These are phyloP conservation scores for Aspergillus awamori DNA, from an alignment of 2,329 filamentous ascomycete genomes.

Conservation along the genomic window DNA sequence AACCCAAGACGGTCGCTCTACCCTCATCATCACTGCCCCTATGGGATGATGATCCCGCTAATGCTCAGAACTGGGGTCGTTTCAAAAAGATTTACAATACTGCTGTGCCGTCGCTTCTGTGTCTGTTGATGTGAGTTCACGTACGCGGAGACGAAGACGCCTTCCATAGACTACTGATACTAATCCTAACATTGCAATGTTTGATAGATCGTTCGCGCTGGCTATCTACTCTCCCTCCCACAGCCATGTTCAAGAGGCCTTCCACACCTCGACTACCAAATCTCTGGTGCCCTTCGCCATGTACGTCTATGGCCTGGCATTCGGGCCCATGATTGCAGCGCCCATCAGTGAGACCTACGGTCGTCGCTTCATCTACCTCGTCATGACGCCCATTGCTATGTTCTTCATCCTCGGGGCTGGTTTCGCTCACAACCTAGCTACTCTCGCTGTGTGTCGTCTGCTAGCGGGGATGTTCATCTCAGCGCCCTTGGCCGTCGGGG, in stretches of 20 bases:
- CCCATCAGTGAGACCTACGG: conserved; percentile 16
- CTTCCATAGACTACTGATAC: too few relatives aligned
- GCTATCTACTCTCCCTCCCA: conserved; percentile 19
- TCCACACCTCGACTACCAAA: conserved; percentile 11
- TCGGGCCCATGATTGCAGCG: conserved; percentile 15
- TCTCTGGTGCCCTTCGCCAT: conserved; percentile 15
- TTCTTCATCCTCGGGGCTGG: conserved; percentile 15
- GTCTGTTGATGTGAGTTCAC: conserved; percentile 7
- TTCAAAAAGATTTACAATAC: conserved; percentile 12
- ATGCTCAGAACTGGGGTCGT: conserved; percentile 7
- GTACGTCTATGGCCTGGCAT: conserved; percentile 17
- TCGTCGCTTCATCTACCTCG: conserved; percentile 11
- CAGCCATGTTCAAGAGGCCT: conserved; percentile 2
- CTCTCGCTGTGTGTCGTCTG: conserved; percentile 14
- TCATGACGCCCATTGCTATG: conserved; percentile 12
- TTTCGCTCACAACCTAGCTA: conserved; percentile 8
- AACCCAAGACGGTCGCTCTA: background rate
- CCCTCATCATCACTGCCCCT: background rate
- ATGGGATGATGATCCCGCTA: conserved; percentile 6
- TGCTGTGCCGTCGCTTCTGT: background rate
- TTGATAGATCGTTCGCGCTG: conserved; percentile 14
- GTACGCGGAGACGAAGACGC: background rate
- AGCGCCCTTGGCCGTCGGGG: conserved; percentile 17
- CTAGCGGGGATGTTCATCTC: conserved; percentile 14
- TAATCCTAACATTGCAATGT: background rate